Conservation (phyloP, 2,329 filamentous ascomycete genomes). For the Clathrospora elynae region DNA sequence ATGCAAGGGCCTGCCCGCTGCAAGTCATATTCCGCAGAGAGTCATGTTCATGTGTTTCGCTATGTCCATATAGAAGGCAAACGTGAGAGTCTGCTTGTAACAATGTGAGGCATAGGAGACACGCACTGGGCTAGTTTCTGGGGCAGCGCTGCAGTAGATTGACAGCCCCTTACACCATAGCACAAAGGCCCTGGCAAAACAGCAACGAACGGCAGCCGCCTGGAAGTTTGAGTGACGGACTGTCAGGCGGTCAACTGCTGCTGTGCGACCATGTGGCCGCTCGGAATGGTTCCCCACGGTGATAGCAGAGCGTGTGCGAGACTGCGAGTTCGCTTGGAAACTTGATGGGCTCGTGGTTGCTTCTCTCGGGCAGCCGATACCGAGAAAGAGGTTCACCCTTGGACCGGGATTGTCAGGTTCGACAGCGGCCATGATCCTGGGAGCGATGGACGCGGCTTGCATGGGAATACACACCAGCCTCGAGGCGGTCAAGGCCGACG, state of each 20-base stretch:
- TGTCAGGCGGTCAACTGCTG: constrained; percentile 43
- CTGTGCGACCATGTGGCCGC: constrained; percentile 29
- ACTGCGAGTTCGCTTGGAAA: constrained; percentile 5
- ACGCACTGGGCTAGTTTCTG: constrained; percentile 5
- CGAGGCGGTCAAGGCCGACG: constrained; percentile 20
- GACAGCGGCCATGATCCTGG: constrained; percentile 27
- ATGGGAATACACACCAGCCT: constrained; percentile 20
- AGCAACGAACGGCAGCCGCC: constrained; percentile 25
- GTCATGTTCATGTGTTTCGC: constrained; percentile 9
- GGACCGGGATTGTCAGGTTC: constrained; percentile 30
- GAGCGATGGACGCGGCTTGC: constrained; percentile 20
- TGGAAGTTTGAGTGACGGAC: constrained; percentile 31
- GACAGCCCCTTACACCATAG: constrained; percentile 39
- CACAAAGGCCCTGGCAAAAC: constrained; percentile 26
- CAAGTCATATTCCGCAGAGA: constrained; percentile 12
- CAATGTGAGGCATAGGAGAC: constrained; percentile 10
- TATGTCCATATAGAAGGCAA: constrained; percentile 7
- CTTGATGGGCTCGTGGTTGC: constrained; percentile 16
- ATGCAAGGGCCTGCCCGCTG: constrained; percentile 17
- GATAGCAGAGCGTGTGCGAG: constrained; percentile 34
- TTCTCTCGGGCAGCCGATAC: constrained; percentile 23
- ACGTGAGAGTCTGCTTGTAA: constrained; percentile 7
- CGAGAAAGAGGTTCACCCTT: constrained; percentile 32
- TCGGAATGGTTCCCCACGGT: constrained; percentile 27
- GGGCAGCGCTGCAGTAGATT: constrained; percentile 38